Percentiles rank a stretch among this genome's conserved stretches.
These are phyloP conservation scores for Scheffersomyces lignosus DNA, from an alignment of 805 yeast genomes.

Conservation along the genomic window DNA sequence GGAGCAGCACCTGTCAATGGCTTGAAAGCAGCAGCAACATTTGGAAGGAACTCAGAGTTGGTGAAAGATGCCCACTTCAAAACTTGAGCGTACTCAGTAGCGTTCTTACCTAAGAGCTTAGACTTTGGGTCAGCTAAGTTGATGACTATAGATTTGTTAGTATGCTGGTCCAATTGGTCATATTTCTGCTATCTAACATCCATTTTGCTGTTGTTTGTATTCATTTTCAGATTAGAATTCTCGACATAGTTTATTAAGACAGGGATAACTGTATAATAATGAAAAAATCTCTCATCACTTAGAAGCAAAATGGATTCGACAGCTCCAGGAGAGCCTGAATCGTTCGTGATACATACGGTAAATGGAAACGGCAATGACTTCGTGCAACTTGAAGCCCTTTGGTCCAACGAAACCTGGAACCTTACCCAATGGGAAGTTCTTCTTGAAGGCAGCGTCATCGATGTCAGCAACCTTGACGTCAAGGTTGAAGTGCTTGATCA, in stretches of 20 bases:
- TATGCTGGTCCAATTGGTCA: conserved; percentile 1
- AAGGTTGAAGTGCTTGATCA: conserved; percentile 59
- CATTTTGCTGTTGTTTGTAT: not conserved
- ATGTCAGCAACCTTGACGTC: conserved; percentile 54
- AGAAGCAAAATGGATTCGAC: too few relatives aligned
- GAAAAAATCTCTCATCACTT: conserved; percentile 58
- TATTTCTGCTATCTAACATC: too few relatives aligned
- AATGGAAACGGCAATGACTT: conserved; percentile 62
- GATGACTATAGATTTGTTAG: conserved; percentile 41
- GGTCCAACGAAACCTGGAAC: conserved; percentile 71
- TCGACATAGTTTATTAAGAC: conserved; percentile 80
- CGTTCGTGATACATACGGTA: conserved; percentile 56
- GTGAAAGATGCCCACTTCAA: conserved; percentile 77
- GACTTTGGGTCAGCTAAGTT: conserved; percentile 45
- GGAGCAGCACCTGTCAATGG: conserved; percentile 67
- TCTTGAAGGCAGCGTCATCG: conserved; percentile 41
- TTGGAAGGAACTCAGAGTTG: conserved; percentile 62
- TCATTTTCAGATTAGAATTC: conserved; percentile 52
- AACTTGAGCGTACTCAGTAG: conserved; percentile 62
- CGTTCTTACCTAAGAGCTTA: conserved; percentile 63
- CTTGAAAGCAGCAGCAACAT: conserved; percentile 46
- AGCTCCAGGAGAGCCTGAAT: too few relatives aligned
- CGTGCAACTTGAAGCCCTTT: conserved; percentile 71
- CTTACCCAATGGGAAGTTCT: conserved; percentile 62
- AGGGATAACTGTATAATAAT: conserved; percentile 76